phyloP scores from a whole-genome alignment of 2,329 filamentous ascomycete species.

The Polytolypa hystricis region DNA sequence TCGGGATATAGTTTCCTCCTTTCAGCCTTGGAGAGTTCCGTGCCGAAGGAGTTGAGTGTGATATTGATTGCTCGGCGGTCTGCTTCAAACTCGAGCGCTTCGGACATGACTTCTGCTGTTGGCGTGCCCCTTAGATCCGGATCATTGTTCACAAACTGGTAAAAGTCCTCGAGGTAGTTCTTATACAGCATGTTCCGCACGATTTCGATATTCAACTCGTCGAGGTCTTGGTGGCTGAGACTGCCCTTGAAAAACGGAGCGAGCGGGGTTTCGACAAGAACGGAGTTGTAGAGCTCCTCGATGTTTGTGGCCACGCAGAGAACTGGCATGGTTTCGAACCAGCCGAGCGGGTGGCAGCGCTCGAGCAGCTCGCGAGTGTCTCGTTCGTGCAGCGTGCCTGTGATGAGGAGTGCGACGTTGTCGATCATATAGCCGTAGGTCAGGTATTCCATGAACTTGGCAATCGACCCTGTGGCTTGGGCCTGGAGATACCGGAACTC shows the following conservation, averaged over 20 bases:
- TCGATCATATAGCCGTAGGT: conserved; percentile 99
- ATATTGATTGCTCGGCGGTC: conserved; percentile 97
- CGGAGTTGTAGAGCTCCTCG: conserved; percentile 96
- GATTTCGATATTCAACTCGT: conserved; percentile 99
- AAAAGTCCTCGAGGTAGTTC: conserved; percentile 97
- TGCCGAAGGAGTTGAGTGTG: conserved; percentile 96
- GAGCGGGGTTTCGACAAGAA: conserved; percentile 90
- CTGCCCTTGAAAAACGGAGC: conserved; percentile 97
- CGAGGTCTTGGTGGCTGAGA: conserved; percentile 88
- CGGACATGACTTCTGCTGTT: conserved; percentile 87
- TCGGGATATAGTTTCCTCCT: conserved; percentile 91
- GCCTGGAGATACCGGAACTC: conserved; percentile 95
- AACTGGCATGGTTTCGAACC: conserved; percentile 98
- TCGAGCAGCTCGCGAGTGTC: conserved; percentile 93
- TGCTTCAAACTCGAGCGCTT: conserved; percentile 93
- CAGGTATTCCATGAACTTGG: conserved; percentile 94
- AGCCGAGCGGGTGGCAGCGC: conserved; percentile 89
- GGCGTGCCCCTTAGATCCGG: conserved; percentile 78
- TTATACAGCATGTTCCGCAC: conserved; percentile 98
- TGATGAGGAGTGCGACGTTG: conserved; percentile 95
- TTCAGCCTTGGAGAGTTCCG: conserved; percentile 85
- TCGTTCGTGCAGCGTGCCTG: conserved; percentile 90
- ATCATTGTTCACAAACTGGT: conserved; percentile 85
- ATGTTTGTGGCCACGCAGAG: conserved; percentile 97
- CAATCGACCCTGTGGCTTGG: conserved; percentile 80